Evolutionary conservation across 331 rosid species (phyloP), one percentile per base, ranked within the genome.

Genomic region (Cydonia oblonga): DNA sequence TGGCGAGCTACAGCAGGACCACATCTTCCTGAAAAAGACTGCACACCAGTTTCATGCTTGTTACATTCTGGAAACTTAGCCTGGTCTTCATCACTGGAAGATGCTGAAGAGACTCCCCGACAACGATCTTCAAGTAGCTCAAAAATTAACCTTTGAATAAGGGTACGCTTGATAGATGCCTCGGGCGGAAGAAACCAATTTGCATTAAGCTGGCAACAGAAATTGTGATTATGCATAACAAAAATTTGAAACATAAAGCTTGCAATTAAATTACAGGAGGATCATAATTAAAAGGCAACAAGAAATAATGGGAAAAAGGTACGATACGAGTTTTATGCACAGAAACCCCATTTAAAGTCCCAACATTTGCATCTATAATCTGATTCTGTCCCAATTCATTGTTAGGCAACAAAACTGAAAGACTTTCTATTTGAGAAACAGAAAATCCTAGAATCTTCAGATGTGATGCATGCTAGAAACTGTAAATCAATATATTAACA

Each of bases 131-230:
- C 88, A 80, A 93, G 79, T 16, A 89, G 93, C 76, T 82, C 89
- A 69, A 75, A 89, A 72, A 93, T 89, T 78, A 90, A 75, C 79
- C 79, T 93, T 92, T 90, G 96, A 78, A 93, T 89, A 72, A 87
- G 81, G 53, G 92, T 83, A 65, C 98, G 90, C 92, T 93, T 93
- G 75, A 89, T 88, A 59, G 88, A 93, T 63, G 97, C 97, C 85
- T 93, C 98, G 2, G 88, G 80, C 46, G 98, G 97, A 18, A 64
- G 87, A 87, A 93, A 93, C 98, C 98, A 93, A 76, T 89, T 78
- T 78, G 76, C 86, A 80, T 79, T 84, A 32, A 93, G 98, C 98
- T 93, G 95, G 79, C 73, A 69, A 59, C 76, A 76, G 62, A 78
- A 81, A 42, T 42, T 35, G 69, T 29, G 9, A 42, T 44, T 28